Evolutionary conservation across 2,329 filamentous ascomycete genomes (phyloP).

Genomic region (Myriosclerotinia curreyana): DNA sequence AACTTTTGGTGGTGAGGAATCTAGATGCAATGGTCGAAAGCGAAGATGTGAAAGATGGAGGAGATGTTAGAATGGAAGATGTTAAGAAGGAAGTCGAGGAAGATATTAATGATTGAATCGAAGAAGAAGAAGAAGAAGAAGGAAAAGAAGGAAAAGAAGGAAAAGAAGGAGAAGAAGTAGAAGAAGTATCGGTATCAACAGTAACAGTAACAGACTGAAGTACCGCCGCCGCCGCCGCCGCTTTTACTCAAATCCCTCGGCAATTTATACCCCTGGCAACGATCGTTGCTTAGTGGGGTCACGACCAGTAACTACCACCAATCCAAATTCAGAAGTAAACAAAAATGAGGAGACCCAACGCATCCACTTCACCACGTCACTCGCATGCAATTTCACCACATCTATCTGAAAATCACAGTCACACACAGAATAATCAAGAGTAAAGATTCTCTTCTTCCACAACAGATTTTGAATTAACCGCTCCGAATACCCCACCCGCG

Average conservation of each 20-base stretch:
- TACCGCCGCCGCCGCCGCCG: too few relatives aligned
- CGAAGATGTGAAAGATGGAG: background rate
- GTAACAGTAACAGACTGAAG: background rate
- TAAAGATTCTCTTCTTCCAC: conserved; percentile 20
- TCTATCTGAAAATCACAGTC: conserved; percentile 15
- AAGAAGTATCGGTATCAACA: background rate
- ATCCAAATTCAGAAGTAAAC: conserved; percentile 21
- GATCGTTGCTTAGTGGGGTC: conserved; percentile 23
- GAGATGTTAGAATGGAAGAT: background rate
- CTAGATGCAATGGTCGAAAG: conserved; percentile 6
- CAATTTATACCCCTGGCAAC: conserved; percentile 20
- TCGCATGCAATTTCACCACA: conserved; percentile 16
- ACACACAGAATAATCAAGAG: conserved; percentile 6
- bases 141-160: background rate
- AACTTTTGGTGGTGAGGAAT: background rate
- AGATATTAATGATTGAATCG: too few relatives aligned
- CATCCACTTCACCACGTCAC: conserved; percentile 22
- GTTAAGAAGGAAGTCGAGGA: background rate
- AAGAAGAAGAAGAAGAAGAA: too few relatives aligned
- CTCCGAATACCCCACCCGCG: conserved; percentile 20
- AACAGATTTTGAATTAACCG: conserved; percentile 18
- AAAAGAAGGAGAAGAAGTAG: too few relatives aligned
- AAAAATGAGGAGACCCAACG: conserved; percentile 18
- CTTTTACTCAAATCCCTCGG: background rate
- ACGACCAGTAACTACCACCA: conserved; percentile 13